These are phyloP conservation scores for Hyaloscypha finlandica DNA, from an alignment of 495 filamentous ascomycete genomes.

Conservation along the genomic window DNA sequence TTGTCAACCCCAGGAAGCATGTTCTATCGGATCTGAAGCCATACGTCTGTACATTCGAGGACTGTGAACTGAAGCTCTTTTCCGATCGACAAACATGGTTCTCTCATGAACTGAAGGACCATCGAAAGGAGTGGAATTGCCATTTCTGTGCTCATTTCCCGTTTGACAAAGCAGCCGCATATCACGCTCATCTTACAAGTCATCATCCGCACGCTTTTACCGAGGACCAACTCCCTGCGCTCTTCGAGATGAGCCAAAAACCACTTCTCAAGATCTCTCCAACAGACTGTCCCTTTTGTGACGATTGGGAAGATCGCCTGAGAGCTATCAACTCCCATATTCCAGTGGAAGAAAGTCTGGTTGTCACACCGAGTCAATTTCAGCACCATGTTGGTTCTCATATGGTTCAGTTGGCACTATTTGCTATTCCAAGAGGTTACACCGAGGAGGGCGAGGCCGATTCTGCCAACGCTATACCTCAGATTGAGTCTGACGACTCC, in stretches of 20 bases:
- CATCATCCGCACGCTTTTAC: conserved; percentile 1
- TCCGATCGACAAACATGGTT: conserved; percentile 20
- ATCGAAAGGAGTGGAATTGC: conserved; percentile 22
- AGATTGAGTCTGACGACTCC: not conserved
- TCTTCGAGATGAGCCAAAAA: conserved; percentile 16
- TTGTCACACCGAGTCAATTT: conserved; percentile 30
- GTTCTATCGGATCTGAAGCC: conserved; percentile 35
- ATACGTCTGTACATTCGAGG: conserved; percentile 34
- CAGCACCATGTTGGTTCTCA: conserved; percentile 38
- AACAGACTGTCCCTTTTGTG: conserved; percentile 26
- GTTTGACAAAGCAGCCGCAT: not conserved
- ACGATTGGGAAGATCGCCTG: conserved; percentile 19
- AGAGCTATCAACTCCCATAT: conserved; percentile 13
- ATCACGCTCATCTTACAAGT: conserved; percentile 1
- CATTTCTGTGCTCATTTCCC: conserved; percentile 17
- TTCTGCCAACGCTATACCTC: conserved; percentile 1
- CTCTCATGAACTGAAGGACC: conserved; percentile 19
- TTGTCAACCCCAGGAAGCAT: conserved; percentile 31
- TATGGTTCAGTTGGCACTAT: conserved; percentile 39
- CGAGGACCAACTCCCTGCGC: conserved; percentile 9
- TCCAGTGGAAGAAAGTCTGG: not conserved
- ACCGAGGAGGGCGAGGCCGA: conserved; percentile 13
- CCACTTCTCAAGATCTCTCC: conserved; percentile 9
- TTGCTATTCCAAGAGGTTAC: conserved; percentile 34
- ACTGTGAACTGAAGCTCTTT: conserved; percentile 19